phyloP scores from a whole-genome alignment of 306 rosid genomes.

The Sphenostylis stenocarpa region DNA sequence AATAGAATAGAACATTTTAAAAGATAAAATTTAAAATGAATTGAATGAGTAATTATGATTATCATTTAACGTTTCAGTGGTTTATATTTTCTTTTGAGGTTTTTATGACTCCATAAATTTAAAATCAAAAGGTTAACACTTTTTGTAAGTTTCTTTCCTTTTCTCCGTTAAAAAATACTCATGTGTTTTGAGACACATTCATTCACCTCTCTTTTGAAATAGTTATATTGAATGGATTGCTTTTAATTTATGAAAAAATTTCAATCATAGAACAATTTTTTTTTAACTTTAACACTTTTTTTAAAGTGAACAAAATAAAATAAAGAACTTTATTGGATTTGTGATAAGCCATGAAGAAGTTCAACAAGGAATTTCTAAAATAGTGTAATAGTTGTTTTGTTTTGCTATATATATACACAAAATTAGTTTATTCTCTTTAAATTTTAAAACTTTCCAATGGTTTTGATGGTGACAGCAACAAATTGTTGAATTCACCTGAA shows the following conservation, averaged over 20 bases:
- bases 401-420: no score
- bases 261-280: not conserved
- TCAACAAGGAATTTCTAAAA: not conserved
- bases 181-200: not conserved
- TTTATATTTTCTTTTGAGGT: not conserved
- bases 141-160: not conserved
- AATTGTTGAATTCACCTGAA: no score
- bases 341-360: not conserved
- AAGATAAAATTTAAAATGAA: not conserved
- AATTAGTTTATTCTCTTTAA: not conserved
- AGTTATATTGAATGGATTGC: no score
- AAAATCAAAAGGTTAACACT: not conserved
- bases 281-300: not conserved
- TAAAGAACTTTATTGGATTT: not conserved
- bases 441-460: no score
- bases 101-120: not conserved
- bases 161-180: not conserved
- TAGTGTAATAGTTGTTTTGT: not conserved
- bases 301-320: not conserved
- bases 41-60: not conserved
- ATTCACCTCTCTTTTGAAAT: not conserved
- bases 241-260: no score
- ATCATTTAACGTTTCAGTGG: not conserved
- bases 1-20: no score
- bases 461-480: no score